Evolutionary conservation across 441 rosid species (phyloP).

Genomic region (Raphanus hybrid): DNA sequence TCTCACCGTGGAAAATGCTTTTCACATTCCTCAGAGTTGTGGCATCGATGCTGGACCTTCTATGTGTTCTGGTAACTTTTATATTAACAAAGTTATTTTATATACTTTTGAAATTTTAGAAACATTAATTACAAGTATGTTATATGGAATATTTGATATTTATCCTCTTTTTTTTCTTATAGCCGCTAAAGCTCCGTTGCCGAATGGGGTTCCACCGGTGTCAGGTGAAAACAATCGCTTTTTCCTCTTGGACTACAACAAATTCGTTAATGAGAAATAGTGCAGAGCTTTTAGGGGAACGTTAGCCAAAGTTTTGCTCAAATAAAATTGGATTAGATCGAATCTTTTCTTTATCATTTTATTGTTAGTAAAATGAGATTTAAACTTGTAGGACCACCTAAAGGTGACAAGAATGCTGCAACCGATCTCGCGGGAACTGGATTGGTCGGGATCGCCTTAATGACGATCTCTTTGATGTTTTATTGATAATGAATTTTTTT

Average conservation of each 20-base stretch:
- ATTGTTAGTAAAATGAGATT: neutral
- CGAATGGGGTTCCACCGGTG: constrained; percentile 21
- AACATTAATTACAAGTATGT: neutral
- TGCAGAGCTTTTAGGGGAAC: neutral
- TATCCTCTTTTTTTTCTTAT: neutral
- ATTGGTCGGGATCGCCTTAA: constrained; percentile 16
- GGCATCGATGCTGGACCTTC: constrained; percentile 26
- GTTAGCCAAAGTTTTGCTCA: neutral
- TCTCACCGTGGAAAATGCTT: constrained; percentile 24
- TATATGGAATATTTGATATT: neutral
- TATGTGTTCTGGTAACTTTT: constrained; percentile 24
- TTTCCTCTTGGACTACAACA: neutral
- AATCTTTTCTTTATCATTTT: neutral
- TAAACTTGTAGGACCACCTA: constrained; percentile 23
- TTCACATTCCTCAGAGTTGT: constrained; percentile 25
- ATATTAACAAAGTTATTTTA: neutral
- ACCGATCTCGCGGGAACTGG: constrained; percentile 19
- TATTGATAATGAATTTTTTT: neutral
- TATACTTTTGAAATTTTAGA: neutral
- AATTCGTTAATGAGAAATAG: neutral
- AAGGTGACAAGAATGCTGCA: constrained; percentile 24
- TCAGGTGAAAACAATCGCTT: constrained; percentile 7
- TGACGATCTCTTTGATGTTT: constrained; percentile 8
- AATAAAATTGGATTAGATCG: neutral
- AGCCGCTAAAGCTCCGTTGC: constrained; percentile 11